Percentiles rank a stretch among this genome's conserved stretches.
Evolutionary conservation across 495 filamentous ascomycete genomes (phyloP).

Genomic region (Usnea hakonensis): DNA sequence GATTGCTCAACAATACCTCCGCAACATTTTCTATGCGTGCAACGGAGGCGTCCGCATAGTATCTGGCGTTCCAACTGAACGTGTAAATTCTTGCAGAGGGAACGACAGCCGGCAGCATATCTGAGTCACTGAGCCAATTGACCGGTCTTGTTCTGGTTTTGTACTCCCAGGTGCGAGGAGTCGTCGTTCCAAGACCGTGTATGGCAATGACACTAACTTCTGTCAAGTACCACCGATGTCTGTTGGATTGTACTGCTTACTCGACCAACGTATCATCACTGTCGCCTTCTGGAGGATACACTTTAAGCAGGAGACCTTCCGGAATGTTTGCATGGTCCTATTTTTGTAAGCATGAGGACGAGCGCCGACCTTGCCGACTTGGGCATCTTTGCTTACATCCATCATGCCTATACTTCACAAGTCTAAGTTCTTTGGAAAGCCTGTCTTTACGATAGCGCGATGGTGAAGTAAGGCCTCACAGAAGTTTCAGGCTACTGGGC

Average conservation of each 20-base stretch:
- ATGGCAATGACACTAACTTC: neutral
- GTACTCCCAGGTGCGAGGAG: neutral
- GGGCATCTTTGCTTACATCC: neutral
- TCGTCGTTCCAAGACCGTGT: neutral
- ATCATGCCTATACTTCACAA: neutral
- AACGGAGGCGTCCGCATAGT: neutral
- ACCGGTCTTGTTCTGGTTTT: neutral
- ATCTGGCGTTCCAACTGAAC: conserved; percentile 25
- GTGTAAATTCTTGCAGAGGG: conserved; percentile 25
- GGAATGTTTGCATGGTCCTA: neutral
- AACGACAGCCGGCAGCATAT: conserved; percentile 24
- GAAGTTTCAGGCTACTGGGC: no score
- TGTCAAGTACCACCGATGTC: neutral
- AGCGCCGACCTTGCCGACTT: neutral
- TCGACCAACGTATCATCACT: neutral
- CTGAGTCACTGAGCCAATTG: conserved; percentile 26
- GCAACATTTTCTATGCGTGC: neutral
- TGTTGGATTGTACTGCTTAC: neutral
- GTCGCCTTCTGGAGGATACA: neutral
- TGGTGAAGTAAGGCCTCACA: no score
- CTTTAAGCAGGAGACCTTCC: neutral
- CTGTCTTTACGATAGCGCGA: neutral
- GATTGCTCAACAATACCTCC: neutral
- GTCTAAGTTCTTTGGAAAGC: neutral
- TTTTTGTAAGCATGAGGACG: neutral